Evolutionary conservation across 2,329 filamentous ascomycete species (phyloP), one percentile per base, ranked within the genome.

Genomic region (Trichoderma gracile): DNA sequence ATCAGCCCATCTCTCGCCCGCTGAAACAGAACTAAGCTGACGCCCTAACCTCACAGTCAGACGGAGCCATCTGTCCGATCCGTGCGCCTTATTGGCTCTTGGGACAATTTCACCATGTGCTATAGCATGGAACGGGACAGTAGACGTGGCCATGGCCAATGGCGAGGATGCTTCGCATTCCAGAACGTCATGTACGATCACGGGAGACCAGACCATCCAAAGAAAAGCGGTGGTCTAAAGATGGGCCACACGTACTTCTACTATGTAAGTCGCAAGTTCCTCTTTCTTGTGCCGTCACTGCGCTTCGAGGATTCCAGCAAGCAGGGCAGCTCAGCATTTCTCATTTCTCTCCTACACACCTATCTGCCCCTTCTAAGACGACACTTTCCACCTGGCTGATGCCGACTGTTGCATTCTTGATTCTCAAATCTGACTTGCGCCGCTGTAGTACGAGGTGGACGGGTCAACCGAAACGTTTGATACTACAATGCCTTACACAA

Each of bases 181-280:
- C 87, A 89, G 67, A 87, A 95, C 75, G 95, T 96, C 73, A 87
- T 92, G 71, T 92, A 89, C 71, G 92, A 96, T 77, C 91, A 92
- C 64, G 83, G 89, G 66, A 75, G 81, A 55, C 76, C 80, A 58
- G 69, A 67, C 66, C 65, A 65, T 53, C 67, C 80, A 78, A 69
- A 81, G 79, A 86, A 92, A 71, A 85, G 86, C 69, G 93, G 93
- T 65, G 93, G 90, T 59, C 83, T 97, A 68, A 95, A 90, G 77
- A 97, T 97, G 91, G 93, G 93, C 50, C 87, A 90, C 66, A 95
- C 89, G 17, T 97, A 97, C 78, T 97, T 94, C 84, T 98, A 96
- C 81, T 97, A 95, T 78, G 92, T 96, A 81, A 33, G 54, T 56
- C 45, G 23, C n/a, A 23, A 27, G 1, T 61, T 67, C 10, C 9